Evolutionary conservation across 1,284 basidiomycete genomes (phyloP), one percentile per base, ranked within the genome.

Genomic region (Farysia itapuensis): DNA sequence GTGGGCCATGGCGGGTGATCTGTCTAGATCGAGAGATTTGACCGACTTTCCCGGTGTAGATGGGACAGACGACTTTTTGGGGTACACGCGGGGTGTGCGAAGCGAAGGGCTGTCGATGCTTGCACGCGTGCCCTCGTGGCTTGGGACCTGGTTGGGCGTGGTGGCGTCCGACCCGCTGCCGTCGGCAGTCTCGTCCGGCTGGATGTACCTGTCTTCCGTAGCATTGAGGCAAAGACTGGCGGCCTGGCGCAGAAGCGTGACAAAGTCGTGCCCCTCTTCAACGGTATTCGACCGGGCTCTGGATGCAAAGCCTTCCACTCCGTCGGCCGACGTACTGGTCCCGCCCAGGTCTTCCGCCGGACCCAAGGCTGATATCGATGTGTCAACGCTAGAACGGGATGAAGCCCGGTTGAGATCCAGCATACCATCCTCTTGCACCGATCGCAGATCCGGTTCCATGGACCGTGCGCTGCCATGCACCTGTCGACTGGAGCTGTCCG

Each of bases 381-480:
- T 52, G 14, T 37, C 53, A 18, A 47, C 37, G 29, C 53, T 63
- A 20, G 59, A 63, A 1, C 53, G 41, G 8, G 59, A 52, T 4
- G 53, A 42, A 25, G 57, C 38, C 16, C 48, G 42, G 19, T 40
- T 43, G 9, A 63, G 26, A 15, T 58, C 53, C 29, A 52, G 47
- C 21, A 39, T 33, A 5, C 53, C 43, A 29, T 54, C 58, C 23
- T 68, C 65, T 28, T 52, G 57, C 3, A 68, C 65, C 4, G 65
- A 46, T 4, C 58, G 41, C 23, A 68, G 40, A 23, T 61, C 58
- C 12, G 53, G 47, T 5, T 42, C 29, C 8, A 15, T 30, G 5
- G 41, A 41, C 11, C 37, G 45, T 9, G 33, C 25, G 5, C 35
- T 26, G 14, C 38, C 32, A 13, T 28, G 33, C 7, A 9, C 34